phyloP scores from a whole-genome alignment of 2,329 filamentous ascomycete species.

The Bipolaris victoriae region DNA sequence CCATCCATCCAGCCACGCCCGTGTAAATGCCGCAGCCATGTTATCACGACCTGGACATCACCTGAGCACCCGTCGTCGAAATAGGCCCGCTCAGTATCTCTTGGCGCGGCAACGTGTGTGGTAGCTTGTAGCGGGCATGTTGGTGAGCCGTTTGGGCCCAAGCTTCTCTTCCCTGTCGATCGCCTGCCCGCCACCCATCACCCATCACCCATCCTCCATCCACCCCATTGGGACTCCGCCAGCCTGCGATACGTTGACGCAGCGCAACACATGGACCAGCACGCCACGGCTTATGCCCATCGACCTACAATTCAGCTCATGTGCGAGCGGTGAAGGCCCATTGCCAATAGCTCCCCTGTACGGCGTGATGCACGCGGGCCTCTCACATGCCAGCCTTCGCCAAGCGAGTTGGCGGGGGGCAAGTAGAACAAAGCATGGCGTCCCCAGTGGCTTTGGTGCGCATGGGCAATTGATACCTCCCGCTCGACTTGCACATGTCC shows the following conservation, averaged over 20 bases:
- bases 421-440: background rate
- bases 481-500: background rate
- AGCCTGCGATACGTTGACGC: background rate
- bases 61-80: background rate
- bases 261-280: background rate
- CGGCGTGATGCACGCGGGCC: background rate
- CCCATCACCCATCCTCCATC: background rate
- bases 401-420: background rate
- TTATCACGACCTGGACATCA: background rate
- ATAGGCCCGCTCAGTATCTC: background rate
- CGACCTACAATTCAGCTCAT: background rate
- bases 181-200: background rate
- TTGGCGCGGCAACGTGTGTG: background rate
- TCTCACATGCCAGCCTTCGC: background rate
- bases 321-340: background rate
- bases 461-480: background rate
- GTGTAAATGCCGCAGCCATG: slow-evolving; percentile 1
- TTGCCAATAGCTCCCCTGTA: background rate
- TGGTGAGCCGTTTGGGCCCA: background rate
- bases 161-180: background rate
- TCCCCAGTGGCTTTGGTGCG: background rate
- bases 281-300: background rate
- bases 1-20: background rate
- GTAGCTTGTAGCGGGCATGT: background rate
- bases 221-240: background rate